These are phyloP conservation scores for Sungouiozyma intestinalis DNA, from an alignment of 805 yeast species.

Conservation along the genomic window DNA sequence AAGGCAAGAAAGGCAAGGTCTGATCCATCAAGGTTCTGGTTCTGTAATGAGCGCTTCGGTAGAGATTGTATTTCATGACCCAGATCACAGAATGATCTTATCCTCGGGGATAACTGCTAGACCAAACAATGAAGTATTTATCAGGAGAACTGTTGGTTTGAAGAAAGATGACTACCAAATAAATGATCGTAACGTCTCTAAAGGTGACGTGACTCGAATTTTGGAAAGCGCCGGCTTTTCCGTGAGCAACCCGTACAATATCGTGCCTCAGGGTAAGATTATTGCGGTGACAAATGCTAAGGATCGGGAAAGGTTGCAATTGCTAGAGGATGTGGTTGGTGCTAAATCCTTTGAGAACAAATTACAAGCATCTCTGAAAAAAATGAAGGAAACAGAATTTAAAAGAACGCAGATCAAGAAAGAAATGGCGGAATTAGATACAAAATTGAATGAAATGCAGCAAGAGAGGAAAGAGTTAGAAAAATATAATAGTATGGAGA, in stretches of 20 bases:
- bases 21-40: slow-evolving; percentile 75
- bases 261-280: slow-evolving; percentile 93
- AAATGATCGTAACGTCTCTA: slow-evolving; percentile 68
- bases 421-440: slow-evolving; percentile 58
- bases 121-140: slow-evolving; percentile 47
- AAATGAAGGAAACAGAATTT: slow-evolving; percentile 61
- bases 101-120: slow-evolving; percentile 23
- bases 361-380: slow-evolving; percentile 65
- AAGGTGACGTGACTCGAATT: slow-evolving; percentile 69
- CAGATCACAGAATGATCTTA: slow-evolving; percentile 64
- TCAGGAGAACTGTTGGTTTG: slow-evolving; percentile 86
- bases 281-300: slow-evolving; percentile 82
- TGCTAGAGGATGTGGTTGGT: slow-evolving; percentile 89
- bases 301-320: slow-evolving; percentile 65
- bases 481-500: slow-evolving; percentile 57
- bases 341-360: slow-evolving; percentile 83
- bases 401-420: slow-evolving; percentile 67
- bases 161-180: slow-evolving; percentile 86
- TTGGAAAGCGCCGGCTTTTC: slow-evolving; percentile 91
- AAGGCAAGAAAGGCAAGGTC: slow-evolving; percentile 74
- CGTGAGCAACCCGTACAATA: slow-evolving; percentile 82
- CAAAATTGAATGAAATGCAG: slow-evolving; percentile 66
- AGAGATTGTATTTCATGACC: slow-evolving; percentile 77
- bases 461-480: slow-evolving; percentile 69
- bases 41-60: slow-evolving; percentile 89